Base-by-base conservation (phyloP, 495 filamentous ascomycete species). In the Penicillium daleae region DNA sequence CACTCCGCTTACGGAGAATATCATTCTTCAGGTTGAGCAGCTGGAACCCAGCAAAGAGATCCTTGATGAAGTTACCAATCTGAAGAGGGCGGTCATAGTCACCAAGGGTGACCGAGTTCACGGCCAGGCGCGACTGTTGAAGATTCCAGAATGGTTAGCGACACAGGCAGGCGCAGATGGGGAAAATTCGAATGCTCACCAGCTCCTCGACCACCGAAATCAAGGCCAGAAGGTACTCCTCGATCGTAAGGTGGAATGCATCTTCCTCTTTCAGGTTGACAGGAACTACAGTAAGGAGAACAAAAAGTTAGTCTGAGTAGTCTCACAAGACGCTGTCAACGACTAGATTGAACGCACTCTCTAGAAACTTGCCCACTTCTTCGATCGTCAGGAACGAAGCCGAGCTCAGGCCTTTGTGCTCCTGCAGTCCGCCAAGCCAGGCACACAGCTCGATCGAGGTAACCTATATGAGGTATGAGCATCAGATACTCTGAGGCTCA, bases 21-120 rank as follows among this genome's bases (percentile, higher is more conserved):
- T 99, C 95, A 71, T 99, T 99, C 85, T 98, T 99, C 60, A 99
- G 77, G 71, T 98, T 97, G 63, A 99, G 83, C 46, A 98, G 83
- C 83, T 98, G 96, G 78, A 99, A 99, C 6, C 93, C 94, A 7
- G 93, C 90, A 61, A 96, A 93, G 15, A 99, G 77, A 69, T 98
- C 93, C 79, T 97, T 97, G 79, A 97, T 89, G 73, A 99, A 99
- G 61, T 85, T 83, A 69, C 90, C 90, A 74, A 99, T 96, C 74
- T 90, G 85, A 53, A 92, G 79, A 27, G 95, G 94, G 31, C 93
- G 83, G 33, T 85, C 79, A 62, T 90, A 93, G 77, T 99, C 94
- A 50, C 92, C 93, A 40, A 97, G 80, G 0, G 94, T 99, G 66
- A 99, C 95, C 2, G 91, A 90, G 78, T 99, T 99, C 79, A 94